Percentiles rank a stretch among this genome's conserved stretches.
phyloP scores from a whole-genome alignment of 768 basidiomycete genomes.

The Lentinula boryana region DNA sequence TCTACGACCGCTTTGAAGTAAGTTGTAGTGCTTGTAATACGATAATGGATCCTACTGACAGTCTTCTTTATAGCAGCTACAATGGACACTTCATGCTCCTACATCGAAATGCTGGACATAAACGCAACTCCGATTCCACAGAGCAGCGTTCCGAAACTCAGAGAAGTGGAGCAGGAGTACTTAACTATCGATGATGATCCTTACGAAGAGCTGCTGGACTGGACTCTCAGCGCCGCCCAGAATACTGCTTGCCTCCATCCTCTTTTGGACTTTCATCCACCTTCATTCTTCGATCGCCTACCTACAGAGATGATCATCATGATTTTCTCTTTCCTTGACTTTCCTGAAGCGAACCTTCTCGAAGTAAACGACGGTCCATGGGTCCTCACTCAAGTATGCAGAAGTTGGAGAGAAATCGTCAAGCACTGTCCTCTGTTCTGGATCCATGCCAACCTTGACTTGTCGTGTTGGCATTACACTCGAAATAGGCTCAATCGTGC shows the following conservation, averaged over 20 bases:
- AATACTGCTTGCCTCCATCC: neutral
- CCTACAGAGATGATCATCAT: slow-evolving; percentile 6
- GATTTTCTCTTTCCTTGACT: neutral
- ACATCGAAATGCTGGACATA: neutral
- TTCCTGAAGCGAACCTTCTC: neutral
- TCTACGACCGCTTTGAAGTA: neutral
- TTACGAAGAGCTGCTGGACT: neutral
- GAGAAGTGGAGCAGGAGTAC: neutral
- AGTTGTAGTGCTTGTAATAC: neutral
- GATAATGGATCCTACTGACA: neutral
- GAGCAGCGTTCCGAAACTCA: neutral
- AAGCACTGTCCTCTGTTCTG: neutral
- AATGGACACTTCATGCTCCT: neutral
- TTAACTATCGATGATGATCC: neutral
- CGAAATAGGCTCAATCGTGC: neutral
- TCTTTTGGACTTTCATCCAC: neutral
- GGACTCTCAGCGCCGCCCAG: neutral
- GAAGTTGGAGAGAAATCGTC: neutral
- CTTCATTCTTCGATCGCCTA: neutral
- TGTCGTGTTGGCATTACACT: neutral
- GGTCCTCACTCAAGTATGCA: slow-evolving; percentile 6
- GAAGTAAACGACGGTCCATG: slow-evolving; percentile 1
- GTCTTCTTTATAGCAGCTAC: neutral
- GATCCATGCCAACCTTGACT: neutral
- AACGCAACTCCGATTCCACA: neutral